These are phyloP conservation scores for Prunella vulgaris DNA, from an alignment of 257 asterid species.

Conservation along the genomic window DNA sequence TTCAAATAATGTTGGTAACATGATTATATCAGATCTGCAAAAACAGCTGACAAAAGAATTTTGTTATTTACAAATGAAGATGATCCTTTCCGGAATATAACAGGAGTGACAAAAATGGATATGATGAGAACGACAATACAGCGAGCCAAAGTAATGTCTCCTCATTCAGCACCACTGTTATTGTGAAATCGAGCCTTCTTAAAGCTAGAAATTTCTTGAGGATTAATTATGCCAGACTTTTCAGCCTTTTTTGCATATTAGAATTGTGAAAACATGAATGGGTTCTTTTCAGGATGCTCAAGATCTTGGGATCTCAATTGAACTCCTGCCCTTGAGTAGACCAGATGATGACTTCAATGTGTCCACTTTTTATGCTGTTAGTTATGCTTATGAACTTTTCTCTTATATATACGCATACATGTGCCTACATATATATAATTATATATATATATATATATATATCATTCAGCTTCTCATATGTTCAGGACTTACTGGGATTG, in stretches of 20 bases:
- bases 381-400: slow-evolving; percentile 23
- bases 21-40: slow-evolving; percentile 57
- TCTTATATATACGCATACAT: not conserved
- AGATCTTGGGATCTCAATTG: slow-evolving; percentile 88
- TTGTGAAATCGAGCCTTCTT: slow-evolving; percentile 6
- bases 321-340: slow-evolving; percentile 80
- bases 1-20: slow-evolving; percentile 12
- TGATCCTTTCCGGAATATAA: slow-evolving; percentile 88
- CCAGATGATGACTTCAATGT: slow-evolving; percentile 74
- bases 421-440: not conserved
- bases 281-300: slow-evolving; percentile 75
- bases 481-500: slow-evolving; percentile 82
- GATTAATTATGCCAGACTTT: not conserved
- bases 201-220: slow-evolving; percentile 18
- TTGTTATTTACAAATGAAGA: slow-evolving; percentile 89
- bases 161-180: slow-evolving; percentile 16
- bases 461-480: slow-evolving; percentile 24
- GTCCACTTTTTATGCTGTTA: slow-evolving; percentile 79
- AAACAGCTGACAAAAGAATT: slow-evolving; percentile 79
- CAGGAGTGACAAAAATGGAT: slow-evolving; percentile 82
- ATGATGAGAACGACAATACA: slow-evolving; percentile 93
- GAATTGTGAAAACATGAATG: not conserved
- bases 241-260: not conserved
- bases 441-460: not conserved
- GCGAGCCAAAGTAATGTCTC: slow-evolving; percentile 73